These are phyloP conservation scores for Boletus bicolor DNA, from an alignment of 768 basidiomycete genomes.

Conservation along the genomic window DNA sequence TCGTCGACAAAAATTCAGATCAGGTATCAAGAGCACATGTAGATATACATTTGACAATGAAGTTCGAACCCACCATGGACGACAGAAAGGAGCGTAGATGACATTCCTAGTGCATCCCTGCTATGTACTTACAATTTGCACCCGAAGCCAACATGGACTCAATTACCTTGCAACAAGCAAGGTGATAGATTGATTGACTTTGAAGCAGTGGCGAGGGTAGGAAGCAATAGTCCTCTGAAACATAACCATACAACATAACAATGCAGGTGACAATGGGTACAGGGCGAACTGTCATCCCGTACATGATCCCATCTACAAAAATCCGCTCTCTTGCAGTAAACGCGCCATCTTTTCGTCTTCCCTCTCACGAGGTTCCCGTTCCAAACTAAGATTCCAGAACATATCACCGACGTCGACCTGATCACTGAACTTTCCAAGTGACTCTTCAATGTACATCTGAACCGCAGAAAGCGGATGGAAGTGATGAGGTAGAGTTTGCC, in stretches of 20 bases:
- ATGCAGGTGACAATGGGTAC: constrained; percentile 5
- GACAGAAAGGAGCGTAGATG: too few species aligned
- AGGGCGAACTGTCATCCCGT: constrained; percentile 2
- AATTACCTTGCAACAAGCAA: neutral
- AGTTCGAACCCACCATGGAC: too few species aligned
- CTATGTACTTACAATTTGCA: too few species aligned
- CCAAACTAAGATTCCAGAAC: constrained; percentile 83
- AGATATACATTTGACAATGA: too few species aligned
- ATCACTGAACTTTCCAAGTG: constrained; percentile 67
- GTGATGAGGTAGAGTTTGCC: constrained; percentile 91
- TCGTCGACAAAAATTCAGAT: too few species aligned
- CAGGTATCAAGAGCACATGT: too few species aligned
- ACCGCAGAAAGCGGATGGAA: constrained; percentile 66
- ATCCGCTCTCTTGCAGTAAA: constrained; percentile 83
- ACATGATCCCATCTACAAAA: constrained; percentile 46
- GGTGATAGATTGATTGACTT: neutral
- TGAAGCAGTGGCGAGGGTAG: constrained; percentile 4
- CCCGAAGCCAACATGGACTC: too few species aligned
- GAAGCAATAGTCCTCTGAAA: constrained; percentile 11
- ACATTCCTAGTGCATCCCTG: too few species aligned
- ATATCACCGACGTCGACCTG: constrained; percentile 66
- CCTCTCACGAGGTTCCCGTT: constrained; percentile 88
- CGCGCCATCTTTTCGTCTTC: constrained; percentile 97
- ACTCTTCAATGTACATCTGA: constrained; percentile 73
- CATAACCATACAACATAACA: constrained; percentile 23